These are phyloP conservation scores for Coemansia sp. DNA, from an alignment of 192 early-diverging fungal genomes.

Conservation along the genomic window DNA sequence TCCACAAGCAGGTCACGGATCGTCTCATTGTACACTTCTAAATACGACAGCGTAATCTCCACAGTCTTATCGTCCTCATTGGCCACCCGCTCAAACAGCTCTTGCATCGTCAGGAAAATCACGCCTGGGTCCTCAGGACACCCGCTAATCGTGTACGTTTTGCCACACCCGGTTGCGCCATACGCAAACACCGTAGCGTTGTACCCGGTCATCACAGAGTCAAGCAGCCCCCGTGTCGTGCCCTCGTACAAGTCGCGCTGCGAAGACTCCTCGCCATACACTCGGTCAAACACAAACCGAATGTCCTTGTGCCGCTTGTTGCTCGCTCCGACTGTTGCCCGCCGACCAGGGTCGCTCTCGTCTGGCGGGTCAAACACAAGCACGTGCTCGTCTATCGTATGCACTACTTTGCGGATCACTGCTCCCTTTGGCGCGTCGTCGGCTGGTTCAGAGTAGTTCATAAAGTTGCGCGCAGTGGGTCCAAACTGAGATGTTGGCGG, in stretches of 20 bases:
- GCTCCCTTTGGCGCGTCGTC: conserved; percentile 4
- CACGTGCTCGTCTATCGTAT: conserved; percentile 67
- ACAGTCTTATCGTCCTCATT: conserved; percentile 58
- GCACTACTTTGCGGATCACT: conserved; percentile 57
- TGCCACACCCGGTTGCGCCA: conserved; percentile 80
- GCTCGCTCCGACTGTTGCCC: conserved; percentile 49
- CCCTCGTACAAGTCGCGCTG: conserved; percentile 73
- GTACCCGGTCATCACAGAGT: conserved; percentile 73
- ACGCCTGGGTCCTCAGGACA: conserved; percentile 66
- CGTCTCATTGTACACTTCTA: conserved; percentile 97
- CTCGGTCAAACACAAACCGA: conserved; percentile 73
- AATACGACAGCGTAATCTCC: conserved; percentile 74
- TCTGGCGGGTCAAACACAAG: conserved; percentile 75
- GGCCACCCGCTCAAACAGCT: conserved; percentile 59
- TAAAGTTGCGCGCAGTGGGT: conserved; percentile 46
- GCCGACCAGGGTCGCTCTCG: conserved; percentile 50
- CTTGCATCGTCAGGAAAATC: conserved; percentile 64
- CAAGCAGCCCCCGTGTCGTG: conserved; percentile 68
- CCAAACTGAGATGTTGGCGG: conserved; percentile 47
- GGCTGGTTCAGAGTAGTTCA: conserved; percentile 40
- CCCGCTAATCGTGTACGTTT: conserved; percentile 83
- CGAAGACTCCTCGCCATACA: conserved; percentile 67
- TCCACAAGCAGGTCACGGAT: conserved; percentile 79
- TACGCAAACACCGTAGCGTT: conserved; percentile 94
- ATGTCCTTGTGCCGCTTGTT: conserved; percentile 70